Conservation (phyloP, 176 grass and related monocot genomes). For the Oryza longistaminata region DNA sequence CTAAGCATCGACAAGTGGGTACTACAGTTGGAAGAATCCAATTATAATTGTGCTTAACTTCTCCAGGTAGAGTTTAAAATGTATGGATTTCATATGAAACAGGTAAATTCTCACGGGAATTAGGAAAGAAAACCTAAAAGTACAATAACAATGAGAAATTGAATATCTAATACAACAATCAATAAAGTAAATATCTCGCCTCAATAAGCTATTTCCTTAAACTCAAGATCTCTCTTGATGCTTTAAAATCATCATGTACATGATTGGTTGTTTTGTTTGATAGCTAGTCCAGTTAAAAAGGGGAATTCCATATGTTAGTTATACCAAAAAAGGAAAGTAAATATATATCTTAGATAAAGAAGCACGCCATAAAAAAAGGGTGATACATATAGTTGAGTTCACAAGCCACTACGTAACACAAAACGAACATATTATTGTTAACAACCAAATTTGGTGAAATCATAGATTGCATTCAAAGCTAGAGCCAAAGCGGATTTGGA, state of each 20-base stretch:
- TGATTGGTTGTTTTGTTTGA: too few relatives aligned
- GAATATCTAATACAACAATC: background rate
- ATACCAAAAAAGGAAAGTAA: background rate
- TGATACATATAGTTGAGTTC: background rate
- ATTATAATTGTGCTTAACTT: background rate
- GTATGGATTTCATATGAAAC: too few relatives aligned
- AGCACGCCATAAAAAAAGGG: slow-evolving; percentile 2
- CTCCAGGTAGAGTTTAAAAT: background rate
- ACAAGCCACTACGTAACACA: too few relatives aligned
- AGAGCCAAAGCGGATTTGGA: too few relatives aligned
- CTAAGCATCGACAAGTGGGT: background rate
- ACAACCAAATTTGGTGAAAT: background rate
- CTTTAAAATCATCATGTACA: background rate
- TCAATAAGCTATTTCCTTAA: too few relatives aligned
- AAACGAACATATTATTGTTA: slow-evolving; percentile 13
- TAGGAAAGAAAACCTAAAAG: background rate
- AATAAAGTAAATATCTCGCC: background rate
- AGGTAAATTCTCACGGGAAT: background rate
- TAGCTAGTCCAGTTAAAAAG: too few relatives aligned
- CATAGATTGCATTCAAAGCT: too few relatives aligned
- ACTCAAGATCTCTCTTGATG: too few relatives aligned
- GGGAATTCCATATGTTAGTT: background rate
- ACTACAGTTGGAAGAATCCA: background rate
- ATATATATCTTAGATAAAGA: background rate
- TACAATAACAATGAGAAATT: background rate